A percentile compares a stretch with the other conserved stretches of the same genome.
Conservation (phyloP, 371 early-diverging fungal species). For the Homolaphlyctis polyrhiza region DNA sequence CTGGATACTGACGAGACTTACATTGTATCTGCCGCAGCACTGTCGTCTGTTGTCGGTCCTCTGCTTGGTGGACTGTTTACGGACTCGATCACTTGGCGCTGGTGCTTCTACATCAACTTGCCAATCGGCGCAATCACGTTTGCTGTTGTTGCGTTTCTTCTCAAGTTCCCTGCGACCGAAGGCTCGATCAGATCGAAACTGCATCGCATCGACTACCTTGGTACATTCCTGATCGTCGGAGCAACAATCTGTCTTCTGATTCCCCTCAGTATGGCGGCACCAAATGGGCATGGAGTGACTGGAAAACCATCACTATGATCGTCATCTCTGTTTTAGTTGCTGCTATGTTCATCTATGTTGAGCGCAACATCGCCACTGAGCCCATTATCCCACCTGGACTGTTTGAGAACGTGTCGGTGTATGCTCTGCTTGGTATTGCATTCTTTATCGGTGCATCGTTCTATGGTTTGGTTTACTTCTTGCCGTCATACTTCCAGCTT, state of each 20-base stretch:
- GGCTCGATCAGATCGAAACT: conserved; percentile 42
- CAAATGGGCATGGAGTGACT: conserved; percentile 31
- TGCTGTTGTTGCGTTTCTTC: conserved; percentile 44
- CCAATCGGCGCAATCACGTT: conserved; percentile 52
- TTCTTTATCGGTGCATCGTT: conserved; percentile 66
- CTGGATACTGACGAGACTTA: no score
- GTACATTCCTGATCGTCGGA: conserved; percentile 15
- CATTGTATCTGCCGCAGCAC: background rate
- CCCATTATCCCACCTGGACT: conserved; percentile 30
- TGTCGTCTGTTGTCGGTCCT: conserved; percentile 27
- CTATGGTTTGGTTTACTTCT: conserved; percentile 65
- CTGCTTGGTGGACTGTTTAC: conserved; percentile 26
- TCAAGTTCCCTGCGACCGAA: conserved; percentile 29
- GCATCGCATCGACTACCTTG: conserved; percentile 56
- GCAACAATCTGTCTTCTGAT: conserved; percentile 23
- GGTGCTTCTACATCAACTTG: conserved; percentile 49
- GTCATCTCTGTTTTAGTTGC: conserved; percentile 10
- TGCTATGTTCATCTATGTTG: conserved; percentile 22
- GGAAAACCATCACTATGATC: conserved; percentile 25
- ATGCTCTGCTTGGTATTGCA: conserved; percentile 35
- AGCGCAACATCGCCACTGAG: conserved; percentile 23
- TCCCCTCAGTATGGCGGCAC: conserved; percentile 32
- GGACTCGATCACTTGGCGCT: conserved; percentile 25
- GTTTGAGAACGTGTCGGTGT: conserved; percentile 24
- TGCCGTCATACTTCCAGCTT: conserved; percentile 57